Evolutionary conservation across 148 eudicot species (phyloP), one percentile per base, ranked within the genome.

Genomic region (Rhododendron ovatum): DNA sequence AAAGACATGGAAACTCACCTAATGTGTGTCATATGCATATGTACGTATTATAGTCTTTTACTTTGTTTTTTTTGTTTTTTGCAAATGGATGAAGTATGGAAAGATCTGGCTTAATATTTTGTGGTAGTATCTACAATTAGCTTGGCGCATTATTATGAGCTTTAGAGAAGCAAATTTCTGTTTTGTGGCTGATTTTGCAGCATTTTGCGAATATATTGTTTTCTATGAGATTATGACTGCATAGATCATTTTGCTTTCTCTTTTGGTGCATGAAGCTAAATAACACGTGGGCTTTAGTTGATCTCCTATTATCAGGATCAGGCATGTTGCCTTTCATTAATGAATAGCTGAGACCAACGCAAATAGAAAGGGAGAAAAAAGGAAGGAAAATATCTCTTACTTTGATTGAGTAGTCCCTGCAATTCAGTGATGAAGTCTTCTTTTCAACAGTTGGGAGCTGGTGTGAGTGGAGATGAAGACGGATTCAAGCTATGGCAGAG

Each of bases 401-500:
- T 57, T 61, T 82, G 37, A n/a, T 63, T 61, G 47, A 61, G 84
- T 65, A 6, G 18, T 84, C 39, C 24, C 61, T 26, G 24, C 45
- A 18, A 11, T 45, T 78, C 30, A 71, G 20, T 73, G 82, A 17
- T 63, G 61, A 48, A 24, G 41, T 59, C 51, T 81, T 37, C 47
- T 83, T 11, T 87, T 78, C 83, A 45, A 84, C 94, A 97, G 99
- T 86, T 95, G 87, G 94, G 95, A 74, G 86, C 91, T 76, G 87
- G 91, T 83, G 91, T 89, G 43, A 89, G 86, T 89, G 98, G 93
- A 84, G 94, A 92, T 74, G 99, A 93, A 75, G 95, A 97, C 85
- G 98, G 99, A 77, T 92, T 86, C 79, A 97, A 97, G 93, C 86
- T 93, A 85, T 97, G 99, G 99, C 99, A 97, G 89, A 97, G 99